Evolutionary conservation across 805 yeast genomes (phyloP), one percentile per base, ranked within the genome.

Genomic region (Scheffersomyces spartinae): DNA sequence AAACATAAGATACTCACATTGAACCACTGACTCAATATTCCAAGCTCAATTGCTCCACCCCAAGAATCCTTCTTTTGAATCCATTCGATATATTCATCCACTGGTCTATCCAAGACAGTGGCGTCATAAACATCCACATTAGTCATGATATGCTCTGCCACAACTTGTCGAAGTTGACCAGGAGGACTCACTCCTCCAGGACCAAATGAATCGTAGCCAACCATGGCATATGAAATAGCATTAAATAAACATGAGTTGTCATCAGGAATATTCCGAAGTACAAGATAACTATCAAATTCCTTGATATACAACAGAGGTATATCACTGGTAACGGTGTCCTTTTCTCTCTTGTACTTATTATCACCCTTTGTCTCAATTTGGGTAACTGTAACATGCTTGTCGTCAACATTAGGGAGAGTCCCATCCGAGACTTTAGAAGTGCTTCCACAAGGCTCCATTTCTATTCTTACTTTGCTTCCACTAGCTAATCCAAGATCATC

Each of bases 21-120:
- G 20, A 75, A 56, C 33, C 62, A 58, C 17, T 61, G 55, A 2
- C 81, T 61, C 15, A 80, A 43, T 5, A 80, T 74, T 6, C 73
- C 70, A 23, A 79, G 49, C 42, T 80, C 93, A 24, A 80, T 78
- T 3, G 83, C 88, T 5, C 93, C 93, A 16, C 93, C 93, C 93
- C 91, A 80, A 10, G 78, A 64, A 18, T 62, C 71, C 11, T 62
- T 63, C 29, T 62, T 52, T 23, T 43, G 35, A 13, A 80, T 80
- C 88, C 91, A 80, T 5, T 49, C 33, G 17, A 66, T 49, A 41
- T 80, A 80, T 7, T 67, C 64, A 0, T 42, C 40, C 2, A 52
- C 45, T 0, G 64, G 49, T 31, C 56, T 57, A 3, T 81, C 85
- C 24, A 80, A 50, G 3, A 76, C 64, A 0, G 70, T 76, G 19